Base-by-base conservation (phyloP, 805 yeast genomes). In the Saccharomycopsis fibuligera region DNA sequence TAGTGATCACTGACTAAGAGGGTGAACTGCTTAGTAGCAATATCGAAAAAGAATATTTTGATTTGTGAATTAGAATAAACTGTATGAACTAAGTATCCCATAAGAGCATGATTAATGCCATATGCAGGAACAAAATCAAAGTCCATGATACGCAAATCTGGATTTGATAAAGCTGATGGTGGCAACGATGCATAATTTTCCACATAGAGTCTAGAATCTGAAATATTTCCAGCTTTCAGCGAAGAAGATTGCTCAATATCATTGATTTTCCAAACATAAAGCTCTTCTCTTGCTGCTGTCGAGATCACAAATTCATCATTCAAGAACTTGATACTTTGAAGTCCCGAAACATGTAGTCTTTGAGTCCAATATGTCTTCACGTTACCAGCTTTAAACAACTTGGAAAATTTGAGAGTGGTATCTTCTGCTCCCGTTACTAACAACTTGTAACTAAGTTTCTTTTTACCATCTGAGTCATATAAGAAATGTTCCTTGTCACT, bases 131-230 rank as follows among this genome's bases (percentile, higher is more conserved):
- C 53, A 4, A 76, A 65, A 53, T 74, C 83, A 59, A 89, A 83
- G 62, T 86, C 96, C 96, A 89, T 91, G 48, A 91, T 80, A 55
- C 99, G 72, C 53, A 93, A 69, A 62, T 93, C 98, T 0, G 96
- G 95, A 49, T 78, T 76, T 12, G 70, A 71, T 8, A 72, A 63
- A 1, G 73, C 35, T 14, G 47, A 67, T 1, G 87, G 78, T 2
- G 76, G 78, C 25, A 90, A 65, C 1, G 76, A 65, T 4, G 81
- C 75, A 41, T 66, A 66, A 35, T 79, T 70, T 0, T 60, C 60
- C 23, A 83, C 72, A 25, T 74, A 70, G 1, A 83, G 14, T n/a
- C 9, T 10, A 6, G 17, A 9, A 17, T 9, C 14, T 5, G 9
- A 12, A 33, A 16, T 17, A 23, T 9, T 12, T 14, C 14, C 5